phyloP scores from a whole-genome alignment of 805 yeast genomes.

The Wickerhamomyces queroliae region DNA sequence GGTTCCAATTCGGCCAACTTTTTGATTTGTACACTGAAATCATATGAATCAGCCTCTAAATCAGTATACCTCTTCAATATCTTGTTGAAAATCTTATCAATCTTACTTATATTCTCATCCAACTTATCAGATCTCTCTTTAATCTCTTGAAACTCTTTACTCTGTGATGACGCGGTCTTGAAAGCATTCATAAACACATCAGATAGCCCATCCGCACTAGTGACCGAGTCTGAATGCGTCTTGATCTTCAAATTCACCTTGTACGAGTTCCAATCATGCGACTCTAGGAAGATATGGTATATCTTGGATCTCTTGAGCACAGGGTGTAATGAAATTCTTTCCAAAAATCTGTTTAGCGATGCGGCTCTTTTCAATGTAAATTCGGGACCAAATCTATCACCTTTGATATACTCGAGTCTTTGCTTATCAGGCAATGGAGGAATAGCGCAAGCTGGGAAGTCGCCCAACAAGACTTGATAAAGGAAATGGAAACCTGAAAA shows the following conservation, averaged over 20 bases:
- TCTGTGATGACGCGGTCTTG: conserved; percentile 61
- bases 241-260: conserved; percentile 45
- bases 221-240: conserved; percentile 9
- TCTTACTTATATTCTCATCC: conserved; percentile 73
- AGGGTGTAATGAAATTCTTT: conserved; percentile 72
- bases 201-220: conserved; percentile 61
- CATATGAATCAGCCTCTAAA: conserved; percentile 65
- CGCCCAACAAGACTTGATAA: conserved; percentile 67
- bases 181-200: conserved; percentile 94
- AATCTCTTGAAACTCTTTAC: conserved; percentile 76
- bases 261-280: conserved; percentile 69
- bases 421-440: conserved; percentile 96
- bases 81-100: conserved; percentile 73
- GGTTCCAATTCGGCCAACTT: conserved; percentile 60
- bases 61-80: conserved; percentile 69
- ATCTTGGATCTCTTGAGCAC: conserved; percentile 62
- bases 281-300: conserved; percentile 65
- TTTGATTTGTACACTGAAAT: conserved; percentile 62
- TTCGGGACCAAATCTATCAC: conserved; percentile 82
- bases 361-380: conserved; percentile 81
- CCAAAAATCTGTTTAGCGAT: conserved; percentile 71
- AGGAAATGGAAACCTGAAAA: conserved; percentile 83
- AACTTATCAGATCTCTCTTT: conserved; percentile 77
- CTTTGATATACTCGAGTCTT: conserved; percentile 86
- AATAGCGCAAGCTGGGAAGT: conserved; percentile 77